Base-by-base conservation (phyloP, 106 monocot species). In the Dioscorea zingiberensis region DNA sequence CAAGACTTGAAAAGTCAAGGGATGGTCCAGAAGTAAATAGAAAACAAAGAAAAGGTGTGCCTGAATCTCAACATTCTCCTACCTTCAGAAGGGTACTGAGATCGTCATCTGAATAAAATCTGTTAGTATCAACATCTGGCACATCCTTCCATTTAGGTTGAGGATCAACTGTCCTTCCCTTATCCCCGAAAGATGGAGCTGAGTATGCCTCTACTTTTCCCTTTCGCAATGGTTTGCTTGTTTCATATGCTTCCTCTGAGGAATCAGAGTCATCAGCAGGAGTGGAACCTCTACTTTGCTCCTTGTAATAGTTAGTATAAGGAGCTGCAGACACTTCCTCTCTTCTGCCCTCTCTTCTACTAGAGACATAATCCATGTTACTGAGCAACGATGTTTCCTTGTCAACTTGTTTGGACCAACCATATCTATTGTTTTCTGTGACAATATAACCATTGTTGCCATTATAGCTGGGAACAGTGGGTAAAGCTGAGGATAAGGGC, bases 31-130 rank as follows among this genome's bases (percentile, higher is more conserved):
- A 47, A 60, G 29, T 47, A 28, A 47, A 58, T 10, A 49, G 18
- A n/a, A 6, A 59, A 63, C 30, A 25, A 58, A 23, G 7, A 24
- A 22, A 58, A 25, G 21, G 22, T 9, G 25, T 3, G 8, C 13
- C 57, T 23, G n/a, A 30, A 57, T 18, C 11, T 25, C 29, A 21
- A 66, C 25, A 17, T 47, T 15, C 22, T 22, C 54, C 25, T 74
- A 88, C 95, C 91, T 85, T 83, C 53, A 91, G 54, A 54, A 97
- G 78, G 21, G 76, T 74, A 79, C 77, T 92, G 18, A 97, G 75
- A 54, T 82, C 86, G 68, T 88, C 88, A 70, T 85, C 85, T 8
- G 82, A 61, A 44, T 58, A 67, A 21, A 64, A 54, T 48, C 68
- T 69, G 59, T 29, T 49, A 63, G 25, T 19, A 73, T 87, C 85